These are phyloP conservation scores for Colletotrichum phormii DNA, from an alignment of 2,329 filamentous ascomycete species.

Conservation along the genomic window DNA sequence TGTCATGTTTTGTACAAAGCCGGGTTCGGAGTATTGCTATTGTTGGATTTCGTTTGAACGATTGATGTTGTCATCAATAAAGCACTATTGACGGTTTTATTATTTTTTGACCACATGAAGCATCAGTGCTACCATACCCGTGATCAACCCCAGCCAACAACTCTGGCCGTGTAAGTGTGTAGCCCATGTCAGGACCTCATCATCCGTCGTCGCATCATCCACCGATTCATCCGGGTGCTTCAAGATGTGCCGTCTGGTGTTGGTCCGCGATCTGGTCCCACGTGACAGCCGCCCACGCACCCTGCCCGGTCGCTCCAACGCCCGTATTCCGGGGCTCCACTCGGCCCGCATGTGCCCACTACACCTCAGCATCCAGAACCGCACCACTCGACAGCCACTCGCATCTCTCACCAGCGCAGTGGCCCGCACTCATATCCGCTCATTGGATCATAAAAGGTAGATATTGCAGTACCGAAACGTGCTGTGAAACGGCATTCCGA, in stretches of 20 bases:
- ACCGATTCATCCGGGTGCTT: not conserved
- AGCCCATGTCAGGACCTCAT: not conserved
- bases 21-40: conserved; percentile 22
- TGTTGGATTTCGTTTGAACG: conserved; percentile 5
- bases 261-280: not conserved
- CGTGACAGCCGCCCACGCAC: conserved; percentile 18
- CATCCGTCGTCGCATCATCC: not conserved
- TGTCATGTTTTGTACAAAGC: conserved; percentile 21
- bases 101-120: not conserved
- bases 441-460: not conserved
- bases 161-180: not conserved
- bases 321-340: conserved; percentile 15
- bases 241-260: not conserved
- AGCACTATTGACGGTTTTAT: conserved; percentile 3
- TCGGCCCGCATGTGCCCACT: conserved; percentile 11
- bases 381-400: not conserved
- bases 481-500: not conserved
- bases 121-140: not conserved
- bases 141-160: not conserved
- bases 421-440: not conserved
- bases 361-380: not conserved
- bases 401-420: not conserved
- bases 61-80: conserved; percentile 31
- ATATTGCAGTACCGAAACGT: no score
- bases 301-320: not conserved